Percentiles rank a stretch among this genome's conserved stretches.
phyloP scores from a whole-genome alignment of 1,284 basidiomycete species.

The Tilletia caries region DNA sequence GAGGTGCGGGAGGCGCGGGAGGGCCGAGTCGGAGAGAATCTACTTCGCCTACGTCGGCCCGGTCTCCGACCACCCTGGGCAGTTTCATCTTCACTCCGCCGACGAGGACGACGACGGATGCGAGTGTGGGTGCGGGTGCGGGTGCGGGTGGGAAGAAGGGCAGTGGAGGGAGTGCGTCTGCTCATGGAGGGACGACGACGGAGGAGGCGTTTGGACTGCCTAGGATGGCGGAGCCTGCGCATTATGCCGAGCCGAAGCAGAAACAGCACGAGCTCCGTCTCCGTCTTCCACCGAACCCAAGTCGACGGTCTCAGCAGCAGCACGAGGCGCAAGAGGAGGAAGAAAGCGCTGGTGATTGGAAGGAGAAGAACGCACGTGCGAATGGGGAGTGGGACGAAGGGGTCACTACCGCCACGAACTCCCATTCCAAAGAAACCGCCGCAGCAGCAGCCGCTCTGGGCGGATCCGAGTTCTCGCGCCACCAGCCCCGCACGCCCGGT shows the following conservation, averaged over 20 bases:
- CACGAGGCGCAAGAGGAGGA: constrained; percentile 22
- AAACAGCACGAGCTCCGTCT: background rate
- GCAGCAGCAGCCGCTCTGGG: background rate
- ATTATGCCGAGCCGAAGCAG: constrained; percentile 4
- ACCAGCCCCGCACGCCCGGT: constrained; percentile 44
- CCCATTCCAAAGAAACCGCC: background rate
- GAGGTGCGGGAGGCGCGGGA: background rate
- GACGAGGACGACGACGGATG: no score
- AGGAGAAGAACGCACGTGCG: constrained; percentile 24
- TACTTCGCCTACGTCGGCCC: no score
- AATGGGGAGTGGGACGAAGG: background rate
- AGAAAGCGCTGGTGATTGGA: constrained; percentile 19
- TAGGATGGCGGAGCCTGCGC: background rate
- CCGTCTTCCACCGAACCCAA: background rate
- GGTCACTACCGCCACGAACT: background rate
- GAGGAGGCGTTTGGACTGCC: background rate
- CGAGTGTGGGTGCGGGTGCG: no score
- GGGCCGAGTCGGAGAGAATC: background rate
- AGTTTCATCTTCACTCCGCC: no score
- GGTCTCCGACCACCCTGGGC: no score
- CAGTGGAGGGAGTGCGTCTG: no score
- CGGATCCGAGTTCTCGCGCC: constrained; percentile 31
- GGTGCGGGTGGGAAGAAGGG: no score
- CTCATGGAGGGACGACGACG: background rate
- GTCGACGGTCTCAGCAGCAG: background rate